Base-by-base conservation (phyloP, 2,329 filamentous ascomycete genomes). In the Grosmannia serpens region DNA sequence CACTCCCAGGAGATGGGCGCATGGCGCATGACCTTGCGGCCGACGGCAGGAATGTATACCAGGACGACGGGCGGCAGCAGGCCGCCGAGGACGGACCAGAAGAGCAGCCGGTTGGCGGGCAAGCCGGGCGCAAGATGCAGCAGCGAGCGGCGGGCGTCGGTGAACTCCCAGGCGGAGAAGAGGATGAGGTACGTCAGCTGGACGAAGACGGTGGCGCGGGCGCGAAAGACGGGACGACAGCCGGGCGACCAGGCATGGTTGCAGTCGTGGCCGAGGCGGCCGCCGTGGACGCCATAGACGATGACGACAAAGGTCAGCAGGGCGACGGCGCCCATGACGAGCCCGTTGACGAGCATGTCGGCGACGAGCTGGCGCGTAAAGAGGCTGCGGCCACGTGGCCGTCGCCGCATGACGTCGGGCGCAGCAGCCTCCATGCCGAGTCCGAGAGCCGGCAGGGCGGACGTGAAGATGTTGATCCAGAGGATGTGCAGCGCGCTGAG, bases 381-480 rank as follows among this genome's bases (percentile, higher is more conserved):
- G 54, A 92, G 84, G 62, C 88, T 87, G 31, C 78, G 75, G 71
- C 86, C 80, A 63, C 92, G 88, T 0, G 91, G 91, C 9, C 89
- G 88, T 56, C 89, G 85, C 62, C 80, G 75, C 82, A 95, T 89
- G 61, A 95, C 85, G 67, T 92, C 87, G 2, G 82, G 79, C 0
- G 85, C 82, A 0, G 89, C 88, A 51, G 79, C 74, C 70, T 95
- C 90, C 64, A 90, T 86, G 24, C 90, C 89, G 1, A 96, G 81
- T 50, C 90, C 91, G 75, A 96, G 94, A 60, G 91, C 91, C 1
- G 90, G 90, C 70, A 94, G 84, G 1, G 86, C 88, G 47, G 88
- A 92, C 0, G 91, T 96, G 58, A 94, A 81, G 87, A 95, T 92
- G 71, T 95, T 95, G 70, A 96, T 89, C 90, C 89, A 96, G 60